phyloP scores from a whole-genome alignment of 208 protist genomes.

The Spongospora subterranea region DNA sequence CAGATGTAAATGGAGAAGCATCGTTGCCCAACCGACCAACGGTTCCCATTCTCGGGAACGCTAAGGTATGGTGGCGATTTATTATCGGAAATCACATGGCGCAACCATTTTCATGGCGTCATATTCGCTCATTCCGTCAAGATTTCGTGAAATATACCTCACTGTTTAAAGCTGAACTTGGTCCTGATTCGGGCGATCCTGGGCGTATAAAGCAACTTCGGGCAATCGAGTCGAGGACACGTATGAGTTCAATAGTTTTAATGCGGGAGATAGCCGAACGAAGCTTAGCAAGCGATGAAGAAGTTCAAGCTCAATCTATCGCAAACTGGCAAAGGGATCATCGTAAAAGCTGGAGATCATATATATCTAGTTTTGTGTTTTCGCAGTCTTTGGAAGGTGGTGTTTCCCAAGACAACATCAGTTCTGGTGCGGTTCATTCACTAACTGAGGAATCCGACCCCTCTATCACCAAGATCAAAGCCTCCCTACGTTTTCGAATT shows the following conservation, averaged over 20 bases:
- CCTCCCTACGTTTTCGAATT: too few species aligned
- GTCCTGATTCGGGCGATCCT: background rate
- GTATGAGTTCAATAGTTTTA: background rate
- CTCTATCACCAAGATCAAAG: too few species aligned
- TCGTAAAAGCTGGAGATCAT: background rate
- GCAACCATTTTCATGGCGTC: background rate
- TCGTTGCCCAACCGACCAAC: background rate
- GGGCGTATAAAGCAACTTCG: background rate
- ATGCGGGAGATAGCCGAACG: conserved; percentile 15
- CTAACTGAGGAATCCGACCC: too few species aligned
- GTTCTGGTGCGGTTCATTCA: too few species aligned
- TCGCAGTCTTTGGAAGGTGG: too few species aligned
- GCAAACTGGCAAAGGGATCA: background rate
- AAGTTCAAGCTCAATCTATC: background rate
- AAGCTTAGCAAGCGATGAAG: background rate
- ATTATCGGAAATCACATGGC: background rate
- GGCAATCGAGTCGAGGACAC: background rate
- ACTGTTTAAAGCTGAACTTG: conserved; percentile 27
- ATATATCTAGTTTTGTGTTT: background rate
- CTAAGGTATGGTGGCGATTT: conserved; percentile 4
- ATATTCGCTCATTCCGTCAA: conserved; percentile 23
- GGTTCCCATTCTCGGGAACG: background rate
- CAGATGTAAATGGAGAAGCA: background rate
- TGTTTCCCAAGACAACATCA: too few species aligned
- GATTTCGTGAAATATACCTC: background rate